phyloP scores from a whole-genome alignment of 225 moss, liverwort and hornwort species.

The Asterella californica region DNA sequence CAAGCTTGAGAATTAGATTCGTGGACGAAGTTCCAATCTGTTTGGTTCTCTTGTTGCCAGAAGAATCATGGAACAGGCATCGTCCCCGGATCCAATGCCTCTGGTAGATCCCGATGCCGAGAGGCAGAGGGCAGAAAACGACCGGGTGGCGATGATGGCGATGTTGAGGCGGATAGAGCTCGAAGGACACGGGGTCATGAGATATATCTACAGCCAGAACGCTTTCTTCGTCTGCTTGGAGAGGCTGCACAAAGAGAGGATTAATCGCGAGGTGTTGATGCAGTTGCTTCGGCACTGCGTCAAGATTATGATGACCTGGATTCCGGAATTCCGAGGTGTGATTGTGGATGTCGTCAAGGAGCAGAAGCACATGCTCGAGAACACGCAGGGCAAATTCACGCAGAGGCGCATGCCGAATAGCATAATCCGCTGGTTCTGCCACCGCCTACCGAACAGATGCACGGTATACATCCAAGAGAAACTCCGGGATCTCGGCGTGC shows the following conservation, averaged over 20 bases:
- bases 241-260: constrained; percentile 40
- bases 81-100: background rate
- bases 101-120: background rate
- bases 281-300: constrained; percentile 30
- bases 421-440: constrained; percentile 38
- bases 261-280: constrained; percentile 32
- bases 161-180: constrained; percentile 26
- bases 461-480: constrained; percentile 20
- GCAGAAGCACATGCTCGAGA: constrained; percentile 31
- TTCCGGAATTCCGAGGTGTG: constrained; percentile 40
- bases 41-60: background rate
- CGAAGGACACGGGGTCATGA: constrained; percentile 40
- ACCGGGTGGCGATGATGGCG: constrained; percentile 6
- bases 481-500: constrained; percentile 26
- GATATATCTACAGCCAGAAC: constrained; percentile 30
- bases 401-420: constrained; percentile 36
- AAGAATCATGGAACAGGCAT: background rate
- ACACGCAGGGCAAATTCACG: constrained; percentile 35
- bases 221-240: constrained; percentile 34
- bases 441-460: constrained; percentile 31
- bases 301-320: constrained; percentile 36
- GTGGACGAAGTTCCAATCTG: background rate
- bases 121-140: constrained; percentile 12
- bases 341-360: constrained; percentile 30
- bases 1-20: background rate